phyloP scores from a whole-genome alignment of 805 yeast species.

The Kuraishia ogatae region DNA sequence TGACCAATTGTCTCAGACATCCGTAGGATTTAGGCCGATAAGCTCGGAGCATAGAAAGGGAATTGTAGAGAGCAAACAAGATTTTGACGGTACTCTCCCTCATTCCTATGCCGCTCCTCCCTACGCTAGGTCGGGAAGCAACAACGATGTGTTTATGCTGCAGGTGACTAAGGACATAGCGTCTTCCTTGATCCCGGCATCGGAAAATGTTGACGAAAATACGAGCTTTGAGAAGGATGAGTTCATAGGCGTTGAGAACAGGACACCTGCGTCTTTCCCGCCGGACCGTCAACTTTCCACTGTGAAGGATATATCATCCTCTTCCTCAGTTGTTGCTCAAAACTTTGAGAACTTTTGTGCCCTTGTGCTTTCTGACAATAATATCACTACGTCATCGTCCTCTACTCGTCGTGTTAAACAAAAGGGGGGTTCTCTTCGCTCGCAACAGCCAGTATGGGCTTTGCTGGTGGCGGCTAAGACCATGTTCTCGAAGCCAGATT shows the following conservation, averaged over 20 bases:
- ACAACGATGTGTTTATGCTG: background rate
- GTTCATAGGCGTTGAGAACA: background rate
- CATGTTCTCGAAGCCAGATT: constrained; percentile 35
- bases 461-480: constrained; percentile 41
- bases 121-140: background rate
- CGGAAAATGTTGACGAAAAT: background rate
- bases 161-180: background rate
- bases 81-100: background rate
- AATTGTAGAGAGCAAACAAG: background rate
- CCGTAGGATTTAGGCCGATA: constrained; percentile 8
- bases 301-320: constrained; percentile 24
- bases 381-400: constrained; percentile 4
- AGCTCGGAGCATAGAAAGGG: background rate
- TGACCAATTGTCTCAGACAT: constrained; percentile 10
- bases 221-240: background rate
- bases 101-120: background rate
- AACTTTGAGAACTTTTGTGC: constrained; percentile 30
- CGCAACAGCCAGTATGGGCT: constrained; percentile 46
- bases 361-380: constrained; percentile 17
- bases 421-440: constrained; percentile 11
- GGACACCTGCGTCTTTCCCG: constrained; percentile 22
- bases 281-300: constrained; percentile 20
- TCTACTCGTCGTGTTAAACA: constrained; percentile 4
- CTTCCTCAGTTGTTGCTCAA: constrained; percentile 26
- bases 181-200: background rate